These are phyloP conservation scores for Moricandia arvensis DNA, from an alignment of 345 rosid genomes.

Conservation along the genomic window DNA sequence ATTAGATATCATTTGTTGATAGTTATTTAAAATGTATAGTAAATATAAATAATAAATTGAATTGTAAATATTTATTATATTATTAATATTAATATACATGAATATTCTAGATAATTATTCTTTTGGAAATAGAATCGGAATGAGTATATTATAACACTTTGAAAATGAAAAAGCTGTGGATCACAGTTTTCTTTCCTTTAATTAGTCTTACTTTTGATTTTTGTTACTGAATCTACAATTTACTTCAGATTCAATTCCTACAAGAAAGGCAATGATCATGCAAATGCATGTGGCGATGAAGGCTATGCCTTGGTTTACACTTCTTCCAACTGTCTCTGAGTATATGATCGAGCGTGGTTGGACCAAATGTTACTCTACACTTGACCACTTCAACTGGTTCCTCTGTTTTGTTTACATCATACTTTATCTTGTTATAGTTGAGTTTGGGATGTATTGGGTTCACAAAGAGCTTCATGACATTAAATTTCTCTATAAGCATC, in stretches of 20 bases:
- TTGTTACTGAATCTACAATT: not conserved
- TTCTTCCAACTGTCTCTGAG: not conserved
- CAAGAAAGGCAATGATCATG: slow-evolving; percentile 73
- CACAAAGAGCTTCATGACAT: slow-evolving; percentile 92
- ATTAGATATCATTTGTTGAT: too few relatives aligned
- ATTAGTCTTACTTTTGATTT: not conserved
- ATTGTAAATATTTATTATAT: too few relatives aligned
- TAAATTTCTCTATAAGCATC: slow-evolving; percentile 80
- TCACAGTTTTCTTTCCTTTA: too few relatives aligned
- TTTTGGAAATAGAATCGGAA: too few relatives aligned
- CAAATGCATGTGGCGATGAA: slow-evolving; percentile 93
- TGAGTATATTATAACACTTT: too few relatives aligned
- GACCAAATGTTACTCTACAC: not conserved
- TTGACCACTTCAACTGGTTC: slow-evolving; percentile 61
- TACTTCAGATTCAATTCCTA: slow-evolving; percentile 70
- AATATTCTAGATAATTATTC: too few relatives aligned
- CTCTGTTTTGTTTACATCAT: slow-evolving; percentile 46
- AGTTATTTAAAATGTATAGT: too few relatives aligned
- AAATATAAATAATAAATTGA: too few relatives aligned
- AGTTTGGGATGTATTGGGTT: slow-evolving; percentile 77
- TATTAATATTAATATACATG: too few relatives aligned
- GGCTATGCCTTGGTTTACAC: slow-evolving; percentile 86
- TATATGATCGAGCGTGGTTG: too few relatives aligned
- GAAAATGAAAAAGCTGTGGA: too few relatives aligned
- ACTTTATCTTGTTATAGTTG: slow-evolving; percentile 64